Percentiles rank a stretch among this genome's conserved stretches.
Evolutionary conservation across 2,329 filamentous ascomycete species (phyloP).

Genomic region (Xylariaceae sp.): DNA sequence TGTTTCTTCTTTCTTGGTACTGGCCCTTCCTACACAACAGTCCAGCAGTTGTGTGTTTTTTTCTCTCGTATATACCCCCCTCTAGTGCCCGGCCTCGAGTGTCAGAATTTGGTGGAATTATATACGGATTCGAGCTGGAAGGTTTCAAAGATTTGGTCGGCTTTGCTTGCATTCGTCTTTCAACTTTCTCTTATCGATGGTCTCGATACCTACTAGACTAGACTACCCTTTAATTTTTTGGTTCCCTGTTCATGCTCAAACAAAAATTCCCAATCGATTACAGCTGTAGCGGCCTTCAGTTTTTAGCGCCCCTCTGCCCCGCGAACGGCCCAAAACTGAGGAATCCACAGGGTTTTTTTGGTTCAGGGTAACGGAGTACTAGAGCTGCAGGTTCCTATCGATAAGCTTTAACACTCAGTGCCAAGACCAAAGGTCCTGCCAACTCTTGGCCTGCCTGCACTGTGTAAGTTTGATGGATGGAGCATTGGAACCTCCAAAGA

Average conservation of each 20-base stretch:
- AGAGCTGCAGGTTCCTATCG: too few relatives aligned
- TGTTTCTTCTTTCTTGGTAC: background rate
- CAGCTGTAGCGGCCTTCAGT: constrained; percentile 6
- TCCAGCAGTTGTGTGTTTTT: background rate
- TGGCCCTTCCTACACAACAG: background rate
- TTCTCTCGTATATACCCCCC: too few relatives aligned
- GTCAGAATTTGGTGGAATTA: background rate
- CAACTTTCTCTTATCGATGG: too few relatives aligned
- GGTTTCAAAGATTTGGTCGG: background rate
- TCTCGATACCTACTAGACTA: constrained; percentile 5
- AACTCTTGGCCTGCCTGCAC: too few relatives aligned
- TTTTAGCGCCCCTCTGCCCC: constrained; percentile 13
- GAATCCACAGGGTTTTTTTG: too few relatives aligned
- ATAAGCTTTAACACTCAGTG: too few relatives aligned
- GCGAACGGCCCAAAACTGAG: too few relatives aligned
- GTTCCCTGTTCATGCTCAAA: constrained; percentile 1
- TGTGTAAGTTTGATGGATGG: too few relatives aligned
- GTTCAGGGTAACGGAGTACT: too few relatives aligned
- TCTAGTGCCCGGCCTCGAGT: too few relatives aligned
- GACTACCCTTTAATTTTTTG: constrained; percentile 16
- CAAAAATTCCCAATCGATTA: constrained; percentile 25
- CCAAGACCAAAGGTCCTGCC: too few relatives aligned
- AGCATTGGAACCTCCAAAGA: background rate
- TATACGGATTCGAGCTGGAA: background rate
- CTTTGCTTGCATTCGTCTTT: too few relatives aligned